A percentile compares a stretch with the other conserved stretches of the same genome.
phyloP scores from a whole-genome alignment of 1,284 basidiomycete species.

The Mrakiaceae sp. region DNA sequence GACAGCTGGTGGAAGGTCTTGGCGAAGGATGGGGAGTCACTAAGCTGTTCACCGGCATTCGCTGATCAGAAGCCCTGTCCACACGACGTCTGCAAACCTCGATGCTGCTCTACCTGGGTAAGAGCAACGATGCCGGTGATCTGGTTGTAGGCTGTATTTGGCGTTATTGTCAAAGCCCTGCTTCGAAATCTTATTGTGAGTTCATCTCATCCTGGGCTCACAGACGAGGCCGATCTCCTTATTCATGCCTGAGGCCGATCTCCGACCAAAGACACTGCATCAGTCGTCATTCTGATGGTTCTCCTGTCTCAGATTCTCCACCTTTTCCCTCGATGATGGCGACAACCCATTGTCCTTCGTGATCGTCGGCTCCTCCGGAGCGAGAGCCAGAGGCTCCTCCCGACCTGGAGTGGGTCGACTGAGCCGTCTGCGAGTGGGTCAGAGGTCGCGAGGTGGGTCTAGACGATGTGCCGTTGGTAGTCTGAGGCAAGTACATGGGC shows the following conservation, averaged over 20 bases:
- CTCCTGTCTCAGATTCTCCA: not conserved
- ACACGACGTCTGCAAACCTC: not conserved
- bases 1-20: constrained; percentile 79
- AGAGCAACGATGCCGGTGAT: constrained; percentile 1
- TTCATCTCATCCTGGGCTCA: not conserved
- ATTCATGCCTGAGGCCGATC: not conserved
- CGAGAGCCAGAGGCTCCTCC: too few relatives aligned
- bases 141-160: constrained; percentile 3
- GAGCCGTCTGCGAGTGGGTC: too few relatives aligned
- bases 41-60: not conserved
- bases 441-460: too few relatives aligned
- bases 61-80: not conserved
- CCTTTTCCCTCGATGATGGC: constrained; percentile 22
- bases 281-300: not conserved
- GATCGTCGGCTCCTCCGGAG: too few relatives aligned
- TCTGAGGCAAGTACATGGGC: too few relatives aligned
- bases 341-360: constrained; percentile 13
- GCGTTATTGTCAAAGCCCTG: not conserved
- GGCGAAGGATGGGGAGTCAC: constrained; percentile 49
- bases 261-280: too few relatives aligned
- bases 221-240: constrained; percentile 9
- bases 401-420: too few relatives aligned
- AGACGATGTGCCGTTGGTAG: too few relatives aligned
- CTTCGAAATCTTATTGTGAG: not conserved
- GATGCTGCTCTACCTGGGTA: not conserved